Evolutionary conservation across 2,329 filamentous ascomycete species (phyloP).

Genomic region (Nakataea oryzae): DNA sequence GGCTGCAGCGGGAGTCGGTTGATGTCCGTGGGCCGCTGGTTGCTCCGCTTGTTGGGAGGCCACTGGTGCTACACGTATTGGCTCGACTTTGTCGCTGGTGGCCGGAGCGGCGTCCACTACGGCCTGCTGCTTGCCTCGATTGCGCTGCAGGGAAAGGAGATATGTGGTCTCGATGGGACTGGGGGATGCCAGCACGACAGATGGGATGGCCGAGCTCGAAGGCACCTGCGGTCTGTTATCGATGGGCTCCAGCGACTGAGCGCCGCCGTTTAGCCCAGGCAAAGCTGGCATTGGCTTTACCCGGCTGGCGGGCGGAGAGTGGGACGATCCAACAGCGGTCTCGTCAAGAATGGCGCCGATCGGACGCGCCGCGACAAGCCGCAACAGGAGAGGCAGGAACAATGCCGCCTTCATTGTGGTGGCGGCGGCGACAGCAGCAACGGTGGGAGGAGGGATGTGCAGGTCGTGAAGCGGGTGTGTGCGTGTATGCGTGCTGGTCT

Average conservation of each 20-base stretch:
- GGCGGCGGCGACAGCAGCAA: not conserved
- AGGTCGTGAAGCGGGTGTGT: too few species aligned
- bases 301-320: not conserved
- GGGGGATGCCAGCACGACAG: not conserved
- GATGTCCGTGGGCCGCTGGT: not conserved
- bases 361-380: not conserved
- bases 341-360: not conserved
- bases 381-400: not conserved
- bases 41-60: not conserved
- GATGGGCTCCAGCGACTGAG: not conserved
- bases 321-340: not conserved
- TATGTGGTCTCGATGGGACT: slow-evolving; percentile 2
- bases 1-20: too few species aligned
- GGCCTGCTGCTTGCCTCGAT: not conserved
- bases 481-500: not conserved
- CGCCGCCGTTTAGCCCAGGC: not conserved
- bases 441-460: not conserved
- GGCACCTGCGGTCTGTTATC: slow-evolving; percentile 3
- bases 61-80: not conserved
- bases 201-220: not conserved
- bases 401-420: slow-evolving; percentile 2
- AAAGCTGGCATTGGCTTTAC: not conserved
- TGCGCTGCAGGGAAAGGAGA: not conserved
- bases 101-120: not conserved
- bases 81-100: not conserved